Conservation (phyloP, 2,329 filamentous ascomycete genomes). For the Aspergillus costaricaensis region DNA sequence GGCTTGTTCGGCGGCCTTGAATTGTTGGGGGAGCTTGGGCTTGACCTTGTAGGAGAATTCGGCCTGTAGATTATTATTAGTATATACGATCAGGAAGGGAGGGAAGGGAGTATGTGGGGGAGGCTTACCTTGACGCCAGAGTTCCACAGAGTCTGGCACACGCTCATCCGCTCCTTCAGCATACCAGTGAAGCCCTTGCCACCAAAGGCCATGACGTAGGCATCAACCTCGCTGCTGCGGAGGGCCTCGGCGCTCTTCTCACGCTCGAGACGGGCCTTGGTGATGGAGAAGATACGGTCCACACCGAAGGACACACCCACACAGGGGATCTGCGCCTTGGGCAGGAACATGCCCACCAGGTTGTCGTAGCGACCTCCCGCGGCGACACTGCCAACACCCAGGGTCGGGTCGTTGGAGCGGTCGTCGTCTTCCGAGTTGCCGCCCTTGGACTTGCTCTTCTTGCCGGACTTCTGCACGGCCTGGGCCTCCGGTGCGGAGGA, state of each 20-base stretch:
- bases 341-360: conserved; percentile 89
- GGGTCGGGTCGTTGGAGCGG: conserved; percentile 73
- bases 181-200: conserved; percentile 81
- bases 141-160: conserved; percentile 77
- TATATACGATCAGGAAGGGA: background rate
- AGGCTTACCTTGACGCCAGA: conserved; percentile 73
- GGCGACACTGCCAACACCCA: conserved; percentile 84
- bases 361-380: conserved; percentile 91
- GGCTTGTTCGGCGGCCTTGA: conserved; percentile 81
- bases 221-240: conserved; percentile 77
- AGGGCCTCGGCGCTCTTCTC: conserved; percentile 56
- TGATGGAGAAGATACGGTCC: conserved; percentile 92
- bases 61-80: conserved; percentile 52
- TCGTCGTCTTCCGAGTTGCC: conserved; percentile 63
- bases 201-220: conserved; percentile 93
- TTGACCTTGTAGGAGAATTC: conserved; percentile 90
- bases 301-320: conserved; percentile 92
- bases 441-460: conserved; percentile 52
- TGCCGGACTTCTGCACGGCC: conserved; percentile 37
- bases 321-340: conserved; percentile 82
- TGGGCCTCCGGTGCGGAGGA: conserved; percentile 42
- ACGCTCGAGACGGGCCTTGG: conserved; percentile 71
- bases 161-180: conserved; percentile 78
- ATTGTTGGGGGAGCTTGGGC: conserved; percentile 84
- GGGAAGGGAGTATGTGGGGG: background rate